Evolutionary conservation across 805 yeast genomes (phyloP).

Genomic region (Yarrowia porcina): DNA sequence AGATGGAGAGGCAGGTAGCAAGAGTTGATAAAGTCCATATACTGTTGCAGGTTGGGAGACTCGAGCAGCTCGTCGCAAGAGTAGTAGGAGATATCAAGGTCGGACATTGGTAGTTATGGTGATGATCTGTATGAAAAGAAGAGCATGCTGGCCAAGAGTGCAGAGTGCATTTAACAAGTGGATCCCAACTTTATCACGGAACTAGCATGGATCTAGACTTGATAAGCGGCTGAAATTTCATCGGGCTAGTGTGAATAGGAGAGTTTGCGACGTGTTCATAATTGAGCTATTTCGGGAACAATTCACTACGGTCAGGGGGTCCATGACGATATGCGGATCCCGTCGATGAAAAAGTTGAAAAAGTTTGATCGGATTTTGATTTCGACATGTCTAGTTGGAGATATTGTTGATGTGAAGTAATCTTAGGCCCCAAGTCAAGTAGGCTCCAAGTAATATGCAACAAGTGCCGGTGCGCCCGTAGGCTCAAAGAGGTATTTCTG

Average conservation of each 20-base stretch:
- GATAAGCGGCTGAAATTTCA: neutral
- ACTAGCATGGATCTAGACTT: neutral
- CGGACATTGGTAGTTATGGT: neutral
- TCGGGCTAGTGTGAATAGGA: neutral
- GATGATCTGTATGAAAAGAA: neutral
- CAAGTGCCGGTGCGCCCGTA: no score
- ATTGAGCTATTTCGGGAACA: neutral
- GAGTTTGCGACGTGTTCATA: neutral
- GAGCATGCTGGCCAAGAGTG: neutral
- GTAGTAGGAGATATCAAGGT: neutral
- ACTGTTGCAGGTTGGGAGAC: neutral
- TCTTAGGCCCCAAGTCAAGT: no score
- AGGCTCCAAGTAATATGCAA: no score
- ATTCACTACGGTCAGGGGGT: no score
- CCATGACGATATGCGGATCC: no score
- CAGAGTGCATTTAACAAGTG: neutral
- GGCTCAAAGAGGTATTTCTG: no score
- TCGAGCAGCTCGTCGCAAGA: neutral
- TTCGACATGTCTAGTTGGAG: no score
- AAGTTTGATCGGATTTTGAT: neutral
- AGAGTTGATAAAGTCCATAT: constrained; percentile 12
- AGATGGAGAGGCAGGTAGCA: constrained; percentile 7
- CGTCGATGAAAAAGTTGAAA: neutral
- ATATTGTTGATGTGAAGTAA: no score
- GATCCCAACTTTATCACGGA: neutral